A percentile compares a stretch with the other conserved stretches of the same genome.
Evolutionary conservation across 805 yeast species (phyloP).

Genomic region (Yarrowia porcina): DNA sequence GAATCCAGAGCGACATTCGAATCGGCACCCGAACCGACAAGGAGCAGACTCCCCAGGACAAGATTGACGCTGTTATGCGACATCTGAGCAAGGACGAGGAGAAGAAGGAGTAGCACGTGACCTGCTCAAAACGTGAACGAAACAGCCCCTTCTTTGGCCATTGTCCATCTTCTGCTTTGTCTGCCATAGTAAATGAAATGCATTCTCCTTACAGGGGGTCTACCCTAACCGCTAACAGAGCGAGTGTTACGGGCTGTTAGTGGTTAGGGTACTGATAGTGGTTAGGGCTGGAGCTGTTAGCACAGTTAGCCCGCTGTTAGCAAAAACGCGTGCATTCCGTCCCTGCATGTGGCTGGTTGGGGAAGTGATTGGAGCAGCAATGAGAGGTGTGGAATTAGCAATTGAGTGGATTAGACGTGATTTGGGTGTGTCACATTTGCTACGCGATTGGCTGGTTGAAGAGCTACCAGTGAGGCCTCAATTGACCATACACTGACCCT

Average conservation of each 20-base stretch:
- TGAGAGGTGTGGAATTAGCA: neutral
- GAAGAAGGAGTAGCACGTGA: neutral
- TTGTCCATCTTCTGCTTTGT: no score
- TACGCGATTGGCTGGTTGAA: no score
- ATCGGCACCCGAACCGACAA: conserved; percentile 82
- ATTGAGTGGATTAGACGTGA: neutral
- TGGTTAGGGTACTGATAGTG: no score
- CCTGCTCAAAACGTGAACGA: no score
- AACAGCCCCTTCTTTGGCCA: no score
- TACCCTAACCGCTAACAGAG: neutral
- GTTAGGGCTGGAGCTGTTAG: neutral
- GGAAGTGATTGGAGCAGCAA: neutral
- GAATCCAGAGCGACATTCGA: conserved; percentile 83
- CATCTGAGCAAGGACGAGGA: conserved; percentile 6
- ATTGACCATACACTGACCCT: no score
- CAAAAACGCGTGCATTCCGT: neutral
- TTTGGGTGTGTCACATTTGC: no score
- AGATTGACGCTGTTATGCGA: conserved; percentile 54
- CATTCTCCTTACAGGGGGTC: neutral
- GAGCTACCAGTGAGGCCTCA: no score
- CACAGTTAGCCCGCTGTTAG: no score
- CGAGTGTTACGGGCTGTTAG: no score
- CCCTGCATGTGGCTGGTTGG: neutral
- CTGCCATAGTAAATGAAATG: neutral
- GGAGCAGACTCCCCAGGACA: conserved; percentile 66